Evolutionary conservation across 2,329 filamentous ascomycete genomes (phyloP), one percentile per base, ranked within the genome.

Genomic region (Claviceps africana): DNA sequence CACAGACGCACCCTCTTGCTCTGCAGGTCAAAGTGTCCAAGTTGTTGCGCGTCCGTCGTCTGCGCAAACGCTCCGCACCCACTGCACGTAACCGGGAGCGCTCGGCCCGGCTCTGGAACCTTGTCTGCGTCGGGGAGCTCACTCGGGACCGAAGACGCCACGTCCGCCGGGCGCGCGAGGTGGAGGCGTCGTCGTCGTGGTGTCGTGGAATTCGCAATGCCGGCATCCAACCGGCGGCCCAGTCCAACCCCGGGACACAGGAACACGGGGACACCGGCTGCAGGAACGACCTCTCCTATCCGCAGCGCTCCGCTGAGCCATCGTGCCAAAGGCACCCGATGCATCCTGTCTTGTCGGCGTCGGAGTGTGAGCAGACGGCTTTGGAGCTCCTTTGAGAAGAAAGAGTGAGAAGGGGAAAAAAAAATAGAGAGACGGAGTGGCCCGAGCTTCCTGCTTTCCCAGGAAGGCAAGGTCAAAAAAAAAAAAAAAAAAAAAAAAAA

Each of bases 61-160:
- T 86, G 82, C 46, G 79, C 72, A 58, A 83, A 72, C 15, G 82
- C 81, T 45, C 82, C 82, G 61, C 82, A 86, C 37, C 82, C 82
- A 13, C 73, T 72, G 58, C 82, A 86, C 56, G 76, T 78, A 11
- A 72, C 59, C 0, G 82, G 81, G 1, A 85, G 67, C 45, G 57
- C 59, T 40, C 63, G 61, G 13, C 40, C 51, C 3, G 56, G 48
- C 1, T 48, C 35, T 4, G 25, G 13, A 2, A 35, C 25, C 17
- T 47, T 37, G 7, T 33, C 33, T 17, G 44, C 9, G 10, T 47
- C 44, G 2, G 35, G 7, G 1, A 28, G 9, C 49, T 58, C 51
- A 51, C 49, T 22, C 15, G 17, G 53, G 10, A 53, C 21, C 4
- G 43, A 51, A 7, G 57, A 55, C 39, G 17, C 30, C 19, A 17